Evolutionary conservation across 108 stramenopile species (phyloP).

Genomic region (Schizochytrium sp.): DNA sequence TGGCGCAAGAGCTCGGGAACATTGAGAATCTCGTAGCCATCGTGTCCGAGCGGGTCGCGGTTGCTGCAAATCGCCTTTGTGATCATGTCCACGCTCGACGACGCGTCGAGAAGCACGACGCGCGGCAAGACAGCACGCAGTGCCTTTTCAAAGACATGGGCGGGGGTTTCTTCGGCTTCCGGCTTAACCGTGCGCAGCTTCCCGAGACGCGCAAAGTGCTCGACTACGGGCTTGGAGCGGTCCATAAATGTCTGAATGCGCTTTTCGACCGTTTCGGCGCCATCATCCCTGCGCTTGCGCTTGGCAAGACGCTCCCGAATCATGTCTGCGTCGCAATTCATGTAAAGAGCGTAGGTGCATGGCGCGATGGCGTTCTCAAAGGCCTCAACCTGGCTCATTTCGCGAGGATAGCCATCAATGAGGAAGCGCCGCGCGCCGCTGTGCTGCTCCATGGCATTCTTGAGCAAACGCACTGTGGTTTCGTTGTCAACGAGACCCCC

Average conservation of each 20-base stretch:
- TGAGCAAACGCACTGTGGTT: slow-evolving; percentile 67
- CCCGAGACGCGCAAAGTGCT: slow-evolving; percentile 1
- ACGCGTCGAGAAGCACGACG: slow-evolving; percentile 85
- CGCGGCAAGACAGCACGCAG: slow-evolving; percentile 28
- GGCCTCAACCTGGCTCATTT: slow-evolving; percentile 1
- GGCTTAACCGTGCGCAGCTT: slow-evolving; percentile 2
- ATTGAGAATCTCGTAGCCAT: slow-evolving; percentile 75
- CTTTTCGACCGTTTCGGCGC: slow-evolving; percentile 41
- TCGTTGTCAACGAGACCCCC: slow-evolving; percentile 71
- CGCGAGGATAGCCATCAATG: slow-evolving; percentile 77
- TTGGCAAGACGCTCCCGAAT: slow-evolving; percentile 37
- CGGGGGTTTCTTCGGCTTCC: neutral
- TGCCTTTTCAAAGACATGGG: neutral
- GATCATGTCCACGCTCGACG: slow-evolving; percentile 80
- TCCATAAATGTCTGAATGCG: slow-evolving; percentile 23
- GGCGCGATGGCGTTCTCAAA: slow-evolving; percentile 20
- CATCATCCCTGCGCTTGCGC: slow-evolving; percentile 51
- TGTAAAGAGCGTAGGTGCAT: slow-evolving; percentile 4
- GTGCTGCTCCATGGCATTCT: slow-evolving; percentile 58
- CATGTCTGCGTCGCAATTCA: slow-evolving; percentile 20
- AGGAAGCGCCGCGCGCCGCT: slow-evolving; percentile 69
- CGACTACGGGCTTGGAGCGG: slow-evolving; percentile 18
- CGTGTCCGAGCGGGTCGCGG: slow-evolving; percentile 53
- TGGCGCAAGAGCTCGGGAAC: slow-evolving; percentile 79
- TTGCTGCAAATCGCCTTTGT: slow-evolving; percentile 33